Percentiles rank a stretch among this genome's conserved stretches.
Evolutionary conservation across 83 land plant genomes (phyloP).

Genomic region (Picea abies): DNA sequence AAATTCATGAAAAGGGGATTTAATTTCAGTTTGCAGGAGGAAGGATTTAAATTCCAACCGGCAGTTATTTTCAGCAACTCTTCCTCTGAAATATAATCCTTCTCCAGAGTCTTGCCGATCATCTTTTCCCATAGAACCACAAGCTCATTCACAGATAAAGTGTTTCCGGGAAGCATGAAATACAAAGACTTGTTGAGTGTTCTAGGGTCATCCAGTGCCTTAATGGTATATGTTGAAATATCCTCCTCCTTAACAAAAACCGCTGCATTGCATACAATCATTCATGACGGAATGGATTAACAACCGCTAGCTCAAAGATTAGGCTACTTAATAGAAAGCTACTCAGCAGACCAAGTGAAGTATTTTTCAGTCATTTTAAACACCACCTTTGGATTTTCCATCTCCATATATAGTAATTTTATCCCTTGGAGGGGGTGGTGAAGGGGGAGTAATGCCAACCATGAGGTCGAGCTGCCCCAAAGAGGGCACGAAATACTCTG

Average conservation of each 20-base stretch:
- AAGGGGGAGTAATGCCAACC: no score
- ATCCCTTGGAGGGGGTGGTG: slow-evolving; percentile 27
- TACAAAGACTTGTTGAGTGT: slow-evolving; percentile 30
- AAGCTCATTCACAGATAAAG: slow-evolving; percentile 12
- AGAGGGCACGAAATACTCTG: no score
- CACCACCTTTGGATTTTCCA: slow-evolving; percentile 19
- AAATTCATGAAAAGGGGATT: no score
- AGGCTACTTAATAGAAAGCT: no score
- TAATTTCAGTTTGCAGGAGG: background rate
- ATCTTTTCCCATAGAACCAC: slow-evolving; percentile 26
- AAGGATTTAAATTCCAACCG: background rate
- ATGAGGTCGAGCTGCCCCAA: no score
- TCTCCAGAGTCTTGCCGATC: slow-evolving; percentile 10
- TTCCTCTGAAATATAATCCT: slow-evolving; percentile 19
- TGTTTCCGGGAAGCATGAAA: slow-evolving; percentile 27
- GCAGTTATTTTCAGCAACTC: slow-evolving; percentile 12
- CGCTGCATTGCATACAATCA: background rate
- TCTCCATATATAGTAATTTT: no score
- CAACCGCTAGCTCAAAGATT: background rate
- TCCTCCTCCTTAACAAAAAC: slow-evolving; percentile 17
- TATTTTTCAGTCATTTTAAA: slow-evolving; percentile 15
- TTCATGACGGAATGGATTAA: no score
- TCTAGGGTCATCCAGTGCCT: slow-evolving; percentile 28
- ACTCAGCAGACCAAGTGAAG: no score
- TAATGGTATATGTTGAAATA: slow-evolving; percentile 29